These are phyloP conservation scores for Martiniozyma abietophila DNA, from an alignment of 805 yeast genomes.

Conservation along the genomic window DNA sequence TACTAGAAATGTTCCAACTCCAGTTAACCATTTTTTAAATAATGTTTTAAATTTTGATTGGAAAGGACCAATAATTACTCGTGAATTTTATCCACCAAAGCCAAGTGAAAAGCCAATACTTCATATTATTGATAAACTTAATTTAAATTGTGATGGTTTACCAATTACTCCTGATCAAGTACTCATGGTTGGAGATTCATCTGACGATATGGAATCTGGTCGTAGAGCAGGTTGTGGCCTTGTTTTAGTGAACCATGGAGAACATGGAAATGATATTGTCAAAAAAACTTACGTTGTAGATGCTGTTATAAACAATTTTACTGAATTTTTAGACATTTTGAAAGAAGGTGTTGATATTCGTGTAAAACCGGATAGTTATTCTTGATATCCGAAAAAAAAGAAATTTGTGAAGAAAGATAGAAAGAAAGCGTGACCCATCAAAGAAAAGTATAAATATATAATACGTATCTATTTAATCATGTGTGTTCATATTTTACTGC, in stretches of 20 bases:
- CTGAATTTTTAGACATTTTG: slow-evolving; percentile 29
- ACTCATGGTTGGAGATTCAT: slow-evolving; percentile 68
- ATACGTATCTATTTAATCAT: no score
- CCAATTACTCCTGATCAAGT: slow-evolving; percentile 33
- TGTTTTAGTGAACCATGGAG: slow-evolving; percentile 42
- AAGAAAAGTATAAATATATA: no score
- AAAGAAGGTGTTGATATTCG: slow-evolving; percentile 25
- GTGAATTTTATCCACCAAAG: slow-evolving; percentile 59
- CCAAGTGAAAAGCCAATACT: slow-evolving; percentile 57
- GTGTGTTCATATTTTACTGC: no score
- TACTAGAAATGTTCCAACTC: slow-evolving; percentile 47
- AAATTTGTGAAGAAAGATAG: no score
- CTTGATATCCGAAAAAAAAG: no score
- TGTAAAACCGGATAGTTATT: no score
- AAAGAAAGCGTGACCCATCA: no score
- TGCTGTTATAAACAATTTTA: slow-evolving; percentile 27
- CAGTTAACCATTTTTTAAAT: slow-evolving; percentile 43
- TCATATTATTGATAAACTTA: slow-evolving; percentile 35
- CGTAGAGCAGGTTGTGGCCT: slow-evolving; percentile 53
- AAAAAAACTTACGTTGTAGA: slow-evolving; percentile 14
- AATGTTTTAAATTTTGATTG: slow-evolving; percentile 28
- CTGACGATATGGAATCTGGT: slow-evolving; percentile 62
- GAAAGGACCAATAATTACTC: slow-evolving; percentile 44
- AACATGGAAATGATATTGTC: slow-evolving; percentile 33
- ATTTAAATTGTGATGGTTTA: slow-evolving; percentile 30